Evolutionary conservation across 2,329 filamentous ascomycete species (phyloP).

Genomic region (Fusarium udum): DNA sequence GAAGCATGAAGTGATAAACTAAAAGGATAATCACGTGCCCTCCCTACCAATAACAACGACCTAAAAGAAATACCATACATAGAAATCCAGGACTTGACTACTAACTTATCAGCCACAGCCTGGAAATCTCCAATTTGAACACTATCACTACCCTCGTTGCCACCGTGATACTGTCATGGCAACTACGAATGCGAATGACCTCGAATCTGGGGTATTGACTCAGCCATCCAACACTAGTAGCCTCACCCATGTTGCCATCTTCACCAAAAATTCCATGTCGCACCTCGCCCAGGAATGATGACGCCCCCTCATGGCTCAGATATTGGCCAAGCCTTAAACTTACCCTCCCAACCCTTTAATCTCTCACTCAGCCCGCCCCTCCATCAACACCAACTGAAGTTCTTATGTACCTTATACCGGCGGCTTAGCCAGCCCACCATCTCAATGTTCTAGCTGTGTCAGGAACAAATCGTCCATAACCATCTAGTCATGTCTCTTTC

Average conservation of each 20-base stretch:
- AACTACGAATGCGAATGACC: conserved; percentile 2
- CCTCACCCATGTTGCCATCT: background rate
- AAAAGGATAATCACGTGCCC: background rate
- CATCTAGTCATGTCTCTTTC: background rate
- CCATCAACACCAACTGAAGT: conserved; percentile 4
- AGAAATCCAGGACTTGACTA: background rate
- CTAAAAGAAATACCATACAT: background rate
- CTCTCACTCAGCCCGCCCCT: conserved; percentile 8
- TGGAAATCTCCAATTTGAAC: background rate
- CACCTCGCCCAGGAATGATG: conserved; percentile 17
- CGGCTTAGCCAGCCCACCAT: conserved; percentile 22
- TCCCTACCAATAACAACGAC: background rate
- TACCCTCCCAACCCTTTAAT: conserved; percentile 13
- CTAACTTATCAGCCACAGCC: background rate
- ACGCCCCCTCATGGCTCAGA: background rate
- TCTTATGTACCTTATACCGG: conserved; percentile 17
- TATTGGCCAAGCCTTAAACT: conserved; percentile 17
- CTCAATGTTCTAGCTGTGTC: conserved; percentile 12
- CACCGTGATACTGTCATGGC: background rate
- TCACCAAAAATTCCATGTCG: background rate
- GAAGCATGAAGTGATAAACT: background rate
- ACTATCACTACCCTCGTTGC: background rate
- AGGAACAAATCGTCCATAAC: conserved; percentile 15
- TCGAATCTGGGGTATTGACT: background rate
- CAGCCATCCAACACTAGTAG: background rate